Evolutionary conservation across 495 filamentous ascomycete genomes (phyloP).

Genomic region (Talaromyces liani): DNA sequence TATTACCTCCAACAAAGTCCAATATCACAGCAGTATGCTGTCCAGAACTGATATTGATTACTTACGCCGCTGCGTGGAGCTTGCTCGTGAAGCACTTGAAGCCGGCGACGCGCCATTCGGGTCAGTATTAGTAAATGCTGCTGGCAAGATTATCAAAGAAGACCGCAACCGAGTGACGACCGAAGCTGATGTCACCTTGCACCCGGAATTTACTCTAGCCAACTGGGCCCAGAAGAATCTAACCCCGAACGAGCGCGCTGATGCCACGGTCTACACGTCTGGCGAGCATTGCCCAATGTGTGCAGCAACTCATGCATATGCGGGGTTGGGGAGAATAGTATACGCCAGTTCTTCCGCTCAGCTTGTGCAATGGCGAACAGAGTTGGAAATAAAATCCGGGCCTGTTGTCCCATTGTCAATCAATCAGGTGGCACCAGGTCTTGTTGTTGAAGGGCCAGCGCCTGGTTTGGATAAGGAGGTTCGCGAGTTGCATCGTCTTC

Average conservation of each 20-base stretch:
- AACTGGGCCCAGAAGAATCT: conserved; percentile 12
- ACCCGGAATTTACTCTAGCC: not conserved
- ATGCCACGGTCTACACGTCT: conserved; percentile 24
- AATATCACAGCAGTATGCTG: not conserved
- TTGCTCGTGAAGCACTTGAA: conserved; percentile 20
- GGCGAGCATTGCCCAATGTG: conserved; percentile 32
- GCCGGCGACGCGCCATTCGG: conserved; percentile 27
- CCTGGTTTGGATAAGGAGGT: not conserved
- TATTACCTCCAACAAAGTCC: not conserved
- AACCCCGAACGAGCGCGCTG: conserved; percentile 15
- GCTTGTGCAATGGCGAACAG: not conserved
- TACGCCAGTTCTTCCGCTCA: conserved; percentile 9
- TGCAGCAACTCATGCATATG: conserved; percentile 21
- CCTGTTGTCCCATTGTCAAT: not conserved
- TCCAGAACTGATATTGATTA: conserved; percentile 11
- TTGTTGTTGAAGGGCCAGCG: not conserved
- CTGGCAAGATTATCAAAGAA: not conserved
- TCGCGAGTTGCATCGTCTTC: not conserved
- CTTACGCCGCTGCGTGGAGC: conserved; percentile 17
- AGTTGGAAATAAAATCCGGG: not conserved
- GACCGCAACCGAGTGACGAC: not conserved
- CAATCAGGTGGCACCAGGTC: not conserved
- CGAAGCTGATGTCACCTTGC: not conserved
- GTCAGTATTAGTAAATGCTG: not conserved
- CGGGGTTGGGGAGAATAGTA: conserved; percentile 22